Evolutionary conservation across 352 stramenopile genomes (phyloP), one percentile per base, ranked within the genome.

Genomic region (Pythium phragmitis): DNA sequence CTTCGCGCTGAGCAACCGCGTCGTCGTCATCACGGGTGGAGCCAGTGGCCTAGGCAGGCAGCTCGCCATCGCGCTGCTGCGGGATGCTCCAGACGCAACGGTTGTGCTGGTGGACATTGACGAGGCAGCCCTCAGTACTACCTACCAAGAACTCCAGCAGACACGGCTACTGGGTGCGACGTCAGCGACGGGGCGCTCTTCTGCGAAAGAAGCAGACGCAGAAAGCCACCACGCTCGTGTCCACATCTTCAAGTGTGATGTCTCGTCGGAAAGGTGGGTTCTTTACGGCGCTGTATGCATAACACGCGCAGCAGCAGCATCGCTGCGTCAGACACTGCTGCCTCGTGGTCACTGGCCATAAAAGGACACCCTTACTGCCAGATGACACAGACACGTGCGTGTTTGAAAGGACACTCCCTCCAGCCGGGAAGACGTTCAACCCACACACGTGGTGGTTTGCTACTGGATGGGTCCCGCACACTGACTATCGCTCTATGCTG

Each of bases 101-200:
- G 56, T 93, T 50, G 76, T 76, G 30, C 68, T 93, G 43, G 33
- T 93, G 45, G 84, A 93, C 56, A 73, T 91, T 48, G 74, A 92
- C 47, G n/a, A 58, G 17, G 48, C 65, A 0, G 76, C 72, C 23
- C 70, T 92, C 13, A 21, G 68, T 14, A 33, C 26, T 19, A 68
- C 80, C 16, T 60, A 75, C 46, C 54, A 11, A 16, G 50, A 78
- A 46, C 52, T 82, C 33, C 28, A 46, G 49, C 17, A 49, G 42
- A 34, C 26, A 28, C 45, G 23, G 43, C 45, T 63, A 37, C 47
- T 46, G 54, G 53, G 47, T 45, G 21, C 43, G 7, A 47, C 13
- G 52, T 36, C 52, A 61, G 53, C 60, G 60, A 68, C 60, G 45
- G 33, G 26, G 30, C 52, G 53, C 0, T 7, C 41, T 13, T 3